A percentile compares a stretch with the other conserved stretches of the same genome.
Conservation (phyloP, 148 eudicot genomes). For the Camellia lanceoleosa region DNA sequence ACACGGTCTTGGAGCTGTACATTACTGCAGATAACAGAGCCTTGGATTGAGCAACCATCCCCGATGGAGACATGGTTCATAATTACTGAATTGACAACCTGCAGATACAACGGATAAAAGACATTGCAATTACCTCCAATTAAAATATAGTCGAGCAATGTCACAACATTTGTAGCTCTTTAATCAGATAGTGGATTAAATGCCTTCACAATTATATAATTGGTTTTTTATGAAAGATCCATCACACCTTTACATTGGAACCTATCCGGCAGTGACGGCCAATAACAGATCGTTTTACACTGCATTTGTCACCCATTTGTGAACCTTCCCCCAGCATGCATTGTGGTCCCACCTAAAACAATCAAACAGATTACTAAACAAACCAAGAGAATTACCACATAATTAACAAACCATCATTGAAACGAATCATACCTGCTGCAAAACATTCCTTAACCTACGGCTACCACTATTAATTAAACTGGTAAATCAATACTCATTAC, state of each 20-base stretch:
- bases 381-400: neutral
- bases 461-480: neutral
- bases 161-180: neutral
- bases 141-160: neutral
- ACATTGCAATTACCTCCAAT: neutral
- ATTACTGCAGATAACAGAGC: slow-evolving; percentile 89
- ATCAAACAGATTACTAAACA: slow-evolving; percentile 16
- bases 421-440: slow-evolving; percentile 4
- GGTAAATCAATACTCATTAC: neutral
- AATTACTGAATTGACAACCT: slow-evolving; percentile 85
- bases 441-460: neutral
- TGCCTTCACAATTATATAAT: neutral
- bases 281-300: slow-evolving; percentile 89
- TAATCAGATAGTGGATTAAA: neutral
- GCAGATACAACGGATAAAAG: slow-evolving; percentile 19
- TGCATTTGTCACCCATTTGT: slow-evolving; percentile 93
- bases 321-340: slow-evolving; percentile 98
- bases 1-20: slow-evolving; percentile 90
- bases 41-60: slow-evolving; percentile 95
- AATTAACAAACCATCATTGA: neutral
- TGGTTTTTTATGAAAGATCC: neutral
- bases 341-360: slow-evolving; percentile 80
- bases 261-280: slow-evolving; percentile 97
- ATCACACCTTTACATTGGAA: slow-evolving; percentile 85
- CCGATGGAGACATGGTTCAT: slow-evolving; percentile 85